Conservation (phyloP, 73 alveolate genomes). For the Symbiodinium natans region DNA sequence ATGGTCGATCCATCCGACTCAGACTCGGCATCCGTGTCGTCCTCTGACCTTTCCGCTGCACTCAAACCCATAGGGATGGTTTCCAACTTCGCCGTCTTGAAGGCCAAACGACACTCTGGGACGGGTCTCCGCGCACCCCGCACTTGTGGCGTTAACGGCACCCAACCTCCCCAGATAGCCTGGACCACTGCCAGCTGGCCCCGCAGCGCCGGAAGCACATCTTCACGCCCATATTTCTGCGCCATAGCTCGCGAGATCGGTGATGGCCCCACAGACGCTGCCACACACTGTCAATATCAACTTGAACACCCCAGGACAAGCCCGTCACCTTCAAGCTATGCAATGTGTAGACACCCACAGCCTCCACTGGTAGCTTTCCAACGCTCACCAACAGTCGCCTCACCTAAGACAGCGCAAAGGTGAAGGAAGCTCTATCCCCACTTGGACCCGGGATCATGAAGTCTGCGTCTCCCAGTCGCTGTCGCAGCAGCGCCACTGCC, state of each 20-base stretch:
- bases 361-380: not conserved
- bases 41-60: too few species aligned
- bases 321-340: not conserved
- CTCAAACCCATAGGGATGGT: too few species aligned
- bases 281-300: not conserved
- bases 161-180: conserved; percentile 6
- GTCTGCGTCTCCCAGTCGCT: not conserved
- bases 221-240: not conserved
- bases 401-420: not conserved
- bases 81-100: too few species aligned
- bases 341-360: not conserved
- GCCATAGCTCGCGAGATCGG: not conserved
- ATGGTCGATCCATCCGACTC: too few species aligned
- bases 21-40: too few species aligned
- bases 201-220: conserved; percentile 26
- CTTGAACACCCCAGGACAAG: not conserved
- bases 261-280: conserved; percentile 10
- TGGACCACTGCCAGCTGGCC: not conserved
- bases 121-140: conserved; percentile 9
- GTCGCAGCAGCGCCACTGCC: not conserved
- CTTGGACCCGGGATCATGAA: not conserved
- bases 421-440: not conserved
- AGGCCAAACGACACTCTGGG: not conserved
- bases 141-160: conserved; percentile 14
- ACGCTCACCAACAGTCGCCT: not conserved